phyloP scores from a whole-genome alignment of 345 rosid species.

The Durio zibethinus region DNA sequence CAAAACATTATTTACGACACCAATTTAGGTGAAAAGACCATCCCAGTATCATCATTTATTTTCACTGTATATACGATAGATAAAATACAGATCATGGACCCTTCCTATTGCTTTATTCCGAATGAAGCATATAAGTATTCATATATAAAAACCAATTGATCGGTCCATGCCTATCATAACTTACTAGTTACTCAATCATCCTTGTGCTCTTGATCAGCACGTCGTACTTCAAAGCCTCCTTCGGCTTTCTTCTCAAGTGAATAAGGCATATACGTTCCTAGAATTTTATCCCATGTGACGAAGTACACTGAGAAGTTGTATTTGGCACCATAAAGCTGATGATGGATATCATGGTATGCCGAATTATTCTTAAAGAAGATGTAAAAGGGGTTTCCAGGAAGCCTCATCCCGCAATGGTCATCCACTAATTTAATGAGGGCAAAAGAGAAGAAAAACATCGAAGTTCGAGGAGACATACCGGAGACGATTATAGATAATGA shows the following conservation, averaged over 20 bases:
- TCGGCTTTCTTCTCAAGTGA: conserved; percentile 52
- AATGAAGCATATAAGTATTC: too few relatives aligned
- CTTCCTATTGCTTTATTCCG: too few relatives aligned
- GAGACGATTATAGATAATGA: conserved; percentile 29
- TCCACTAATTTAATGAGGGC: conserved; percentile 71
- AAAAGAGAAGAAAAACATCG: conserved; percentile 16
- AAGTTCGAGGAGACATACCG: conserved; percentile 76
- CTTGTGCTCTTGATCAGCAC: conserved; percentile 41
- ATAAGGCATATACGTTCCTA: conserved; percentile 72
- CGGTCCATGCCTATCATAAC: too few relatives aligned
- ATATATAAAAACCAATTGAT: too few relatives aligned
- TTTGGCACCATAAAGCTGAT: conserved; percentile 67
- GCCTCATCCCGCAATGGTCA: conserved; percentile 77
- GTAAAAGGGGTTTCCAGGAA: conserved; percentile 73
- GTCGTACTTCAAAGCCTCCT: conserved; percentile 69
- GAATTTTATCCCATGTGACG: conserved; percentile 66
- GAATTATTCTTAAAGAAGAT: conserved; percentile 65
- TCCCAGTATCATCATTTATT: too few relatives aligned
- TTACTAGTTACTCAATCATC: conserved; percentile 24
- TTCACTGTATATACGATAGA: too few relatives aligned
- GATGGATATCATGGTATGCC: conserved; percentile 78
- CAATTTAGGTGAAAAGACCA: too few relatives aligned
- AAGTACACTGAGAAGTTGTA: conserved; percentile 78
- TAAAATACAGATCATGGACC: too few relatives aligned
- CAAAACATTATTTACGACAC: too few relatives aligned